Evolutionary conservation across 2,329 filamentous ascomycete species (phyloP), one percentile per base, ranked within the genome.

Genomic region (Phaeophleospora eucalypticola): DNA sequence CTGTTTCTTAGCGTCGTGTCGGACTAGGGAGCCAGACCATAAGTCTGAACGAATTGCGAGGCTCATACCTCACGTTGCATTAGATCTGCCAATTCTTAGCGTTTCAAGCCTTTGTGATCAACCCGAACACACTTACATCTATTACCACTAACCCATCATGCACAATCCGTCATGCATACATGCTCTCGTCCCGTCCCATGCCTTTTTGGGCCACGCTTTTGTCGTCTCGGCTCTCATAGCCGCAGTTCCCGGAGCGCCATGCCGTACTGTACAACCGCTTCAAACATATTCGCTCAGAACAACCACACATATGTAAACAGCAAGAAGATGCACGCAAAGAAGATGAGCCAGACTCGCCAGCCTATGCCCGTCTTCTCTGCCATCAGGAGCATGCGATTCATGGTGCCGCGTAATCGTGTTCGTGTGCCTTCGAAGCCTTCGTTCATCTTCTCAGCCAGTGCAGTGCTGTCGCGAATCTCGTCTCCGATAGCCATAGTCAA

Each of bases 381-480:
- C 93, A 98, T 98, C 44, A 91, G 66, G 56, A 97, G 71, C 93
- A 98, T 98, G 49, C 90, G 78, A 66, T 89, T 95, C 93, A 98
- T 97, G 15, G 94, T 97, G 44, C 91, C 89, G 36, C 84, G 80
- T 52, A 98, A 74, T 54, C 87, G 81, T 43, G 89, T 71, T 27
- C 90, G 77, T 43, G 91, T 94, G 60, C 80, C 82, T 66, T 97
- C 91, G 65, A 97, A 98, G 4, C 82, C 80, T 63, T 95, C 88
- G 68, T 97, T 97, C 84, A 98, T 95, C 71, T 89, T 91, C 60
- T 96, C 89, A 2, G 89, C 87, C 3, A 97, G 78, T 2, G 87
- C 84, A 2, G 88, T 87, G 12, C 87, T 93, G 54, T 95, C 87
- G 58, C 91, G 82, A 62, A 97, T 97, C 70, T 97, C 93, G 64